Base-by-base conservation (phyloP, 305 asterid species). In the Fraxinus platypoda region DNA sequence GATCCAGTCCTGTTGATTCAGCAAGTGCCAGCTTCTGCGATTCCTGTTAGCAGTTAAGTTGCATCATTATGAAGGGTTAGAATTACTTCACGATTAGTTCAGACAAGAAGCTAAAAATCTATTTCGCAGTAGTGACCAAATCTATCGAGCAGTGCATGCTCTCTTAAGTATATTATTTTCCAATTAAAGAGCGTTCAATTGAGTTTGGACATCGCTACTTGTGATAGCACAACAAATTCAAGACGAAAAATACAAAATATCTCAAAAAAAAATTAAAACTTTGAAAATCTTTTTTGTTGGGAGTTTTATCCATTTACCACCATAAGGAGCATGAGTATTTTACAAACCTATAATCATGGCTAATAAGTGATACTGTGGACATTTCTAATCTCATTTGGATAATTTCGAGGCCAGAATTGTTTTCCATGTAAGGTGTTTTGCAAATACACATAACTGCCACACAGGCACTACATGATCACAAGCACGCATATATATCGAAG, bases 11-110 rank as follows among this genome's bases (percentile, higher is more conserved):
- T 0, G 98, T 95, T 2, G 97, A 73, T 68, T 95, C 99, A 0
- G 99, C 98, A 37, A 95, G 85, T 7, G 97, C 95, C 88, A 94
- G 87, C 90, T 95, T 95, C 94, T 95, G 98, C 0, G 98, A 87
- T 84, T 95, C 99, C 99, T 95, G 84, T 75, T 9, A 17, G 2
- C 17, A 25, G n/a, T 25, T 0, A 23, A 21, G 28, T 3, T 25
- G 15, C 72, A 1, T 8, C 9, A 9, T 23, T 23, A 21, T 21
- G 26, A 6, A 6, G 9, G 68, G 13, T 19, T 7, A 57, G 30
- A 35, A n/a, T 46, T 28, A 8, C 74, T 35, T 72, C 21, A 31
- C 80, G 15, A 59, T 0, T 8, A 1, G 4, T 59, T 59, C 19
- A 46, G 54, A 43, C 12, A 43, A 35, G 38, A 35, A 35, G 38